Evolutionary conservation across 495 filamentous ascomycete species (phyloP).

Genomic region (Aspergillus hancockii): DNA sequence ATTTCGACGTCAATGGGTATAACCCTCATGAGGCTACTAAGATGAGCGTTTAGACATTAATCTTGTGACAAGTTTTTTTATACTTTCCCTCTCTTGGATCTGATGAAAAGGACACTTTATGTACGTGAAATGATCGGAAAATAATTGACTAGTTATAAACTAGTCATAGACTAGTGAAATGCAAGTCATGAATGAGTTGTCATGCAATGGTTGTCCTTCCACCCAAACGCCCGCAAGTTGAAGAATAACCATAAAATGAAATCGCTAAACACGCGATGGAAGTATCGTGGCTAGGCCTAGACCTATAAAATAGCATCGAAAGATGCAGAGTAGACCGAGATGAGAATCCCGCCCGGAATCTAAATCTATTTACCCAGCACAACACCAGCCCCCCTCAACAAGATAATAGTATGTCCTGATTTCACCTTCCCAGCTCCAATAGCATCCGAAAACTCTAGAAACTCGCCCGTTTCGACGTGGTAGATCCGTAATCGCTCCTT

Average conservation of each 20-base stretch:
- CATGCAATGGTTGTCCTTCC: neutral
- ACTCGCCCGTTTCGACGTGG: slow-evolving; percentile 83
- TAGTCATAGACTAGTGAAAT: neutral
- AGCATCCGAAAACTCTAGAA: slow-evolving; percentile 86
- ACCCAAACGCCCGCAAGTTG: neutral
- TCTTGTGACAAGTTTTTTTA: no score
- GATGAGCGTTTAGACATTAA: slow-evolving; percentile 83
- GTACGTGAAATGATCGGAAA: neutral
- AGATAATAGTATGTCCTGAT: slow-evolving; percentile 83
- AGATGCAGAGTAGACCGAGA: slow-evolving; percentile 11
- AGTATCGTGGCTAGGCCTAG: slow-evolving; percentile 3
- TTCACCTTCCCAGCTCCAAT: slow-evolving; percentile 61
- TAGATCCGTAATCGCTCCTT: slow-evolving; percentile 80
- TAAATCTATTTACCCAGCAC: slow-evolving; percentile 43
- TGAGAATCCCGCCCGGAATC: neutral
- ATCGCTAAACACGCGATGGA: slow-evolving; percentile 1
- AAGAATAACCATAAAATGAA: neutral
- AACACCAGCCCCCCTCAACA: slow-evolving; percentile 80
- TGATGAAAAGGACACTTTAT: neutral
- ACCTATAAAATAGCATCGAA: slow-evolving; percentile 13
- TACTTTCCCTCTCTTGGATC: neutral
- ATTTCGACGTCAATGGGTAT: slow-evolving; percentile 87
- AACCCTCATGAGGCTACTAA: slow-evolving; percentile 84
- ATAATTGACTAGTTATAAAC: neutral
- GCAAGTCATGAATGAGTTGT: neutral